These are phyloP conservation scores for Candida nanaspora DNA, from an alignment of 805 yeast species.

Conservation along the genomic window DNA sequence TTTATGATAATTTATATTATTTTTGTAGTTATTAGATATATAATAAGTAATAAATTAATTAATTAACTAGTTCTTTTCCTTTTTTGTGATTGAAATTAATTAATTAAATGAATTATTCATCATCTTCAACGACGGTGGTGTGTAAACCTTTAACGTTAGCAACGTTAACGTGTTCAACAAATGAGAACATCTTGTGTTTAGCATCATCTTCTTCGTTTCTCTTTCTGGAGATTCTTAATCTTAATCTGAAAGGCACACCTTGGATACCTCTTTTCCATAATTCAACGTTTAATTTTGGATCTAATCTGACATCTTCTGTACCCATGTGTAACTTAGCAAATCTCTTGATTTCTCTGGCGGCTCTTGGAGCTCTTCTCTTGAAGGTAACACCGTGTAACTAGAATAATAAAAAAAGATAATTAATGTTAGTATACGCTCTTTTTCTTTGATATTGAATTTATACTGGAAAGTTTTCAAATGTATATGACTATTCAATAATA, in stretches of 20 bases:
- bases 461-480: no score
- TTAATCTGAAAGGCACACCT: slow-evolving; percentile 97
- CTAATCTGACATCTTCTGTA: slow-evolving; percentile 97
- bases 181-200: slow-evolving; percentile 94
- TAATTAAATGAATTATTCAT: slow-evolving; percentile 23
- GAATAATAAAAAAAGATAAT: slow-evolving; percentile 2
- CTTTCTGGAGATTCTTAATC: slow-evolving; percentile 94
- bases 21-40: not conserved
- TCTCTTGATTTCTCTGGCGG: slow-evolving; percentile 98
- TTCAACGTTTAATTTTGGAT: slow-evolving; percentile 96
- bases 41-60: no score
- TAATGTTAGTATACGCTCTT: not conserved
- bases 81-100: not conserved
- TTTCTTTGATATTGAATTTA: not conserved
- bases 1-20: not conserved
- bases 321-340: slow-evolving; percentile 99
- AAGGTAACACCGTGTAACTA: slow-evolving; percentile 96
- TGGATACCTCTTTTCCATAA: slow-evolving; percentile 99
- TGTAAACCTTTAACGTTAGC: slow-evolving; percentile 95
- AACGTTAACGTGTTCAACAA: slow-evolving; percentile 95
- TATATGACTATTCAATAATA: no score
- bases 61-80: no score
- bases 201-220: slow-evolving; percentile 99
- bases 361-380: slow-evolving; percentile 99
- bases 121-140: slow-evolving; percentile 90